Conservation (phyloP, 148 eudicot species). For the Diospyros lotus region DNA sequence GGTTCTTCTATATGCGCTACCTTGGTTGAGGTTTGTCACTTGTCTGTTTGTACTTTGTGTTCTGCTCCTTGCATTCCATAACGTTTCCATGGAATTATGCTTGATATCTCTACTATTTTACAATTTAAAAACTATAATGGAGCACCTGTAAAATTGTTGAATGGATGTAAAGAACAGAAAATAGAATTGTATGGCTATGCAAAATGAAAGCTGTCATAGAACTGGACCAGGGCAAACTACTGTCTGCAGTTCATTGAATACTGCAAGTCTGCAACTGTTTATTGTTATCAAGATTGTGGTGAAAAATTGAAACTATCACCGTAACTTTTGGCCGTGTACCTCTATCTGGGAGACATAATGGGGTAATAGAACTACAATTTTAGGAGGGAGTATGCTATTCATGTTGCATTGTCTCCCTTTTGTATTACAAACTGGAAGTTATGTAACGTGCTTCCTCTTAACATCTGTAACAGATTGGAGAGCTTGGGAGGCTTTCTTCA, state of each 20-base stretch:
- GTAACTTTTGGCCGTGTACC: background rate
- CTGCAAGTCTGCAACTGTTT: no score
- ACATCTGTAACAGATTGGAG: slow-evolving; percentile 45
- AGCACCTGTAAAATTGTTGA: background rate
- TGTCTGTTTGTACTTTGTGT: background rate
- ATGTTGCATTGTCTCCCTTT: background rate
- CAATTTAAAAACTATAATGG: background rate
- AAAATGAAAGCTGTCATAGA: background rate
- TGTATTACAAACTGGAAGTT: background rate
- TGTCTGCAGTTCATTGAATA: background rate
- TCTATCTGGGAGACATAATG: background rate
- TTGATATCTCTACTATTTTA: background rate
- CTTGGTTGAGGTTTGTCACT: slow-evolving; percentile 72
- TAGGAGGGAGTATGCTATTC: background rate
- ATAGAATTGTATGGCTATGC: background rate
- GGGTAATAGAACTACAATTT: background rate
- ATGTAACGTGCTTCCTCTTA: background rate
- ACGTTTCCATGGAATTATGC: background rate
- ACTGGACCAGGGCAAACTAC: background rate
- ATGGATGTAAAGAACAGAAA: background rate
- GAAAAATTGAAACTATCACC: background rate
- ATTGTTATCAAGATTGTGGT: background rate
- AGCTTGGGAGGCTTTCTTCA: slow-evolving; percentile 80
- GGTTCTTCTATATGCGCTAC: slow-evolving; percentile 76
- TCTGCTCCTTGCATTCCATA: background rate